phyloP scores from a whole-genome alignment of 202 grass and related monocot genomes.

The Eragrostis tef region DNA sequence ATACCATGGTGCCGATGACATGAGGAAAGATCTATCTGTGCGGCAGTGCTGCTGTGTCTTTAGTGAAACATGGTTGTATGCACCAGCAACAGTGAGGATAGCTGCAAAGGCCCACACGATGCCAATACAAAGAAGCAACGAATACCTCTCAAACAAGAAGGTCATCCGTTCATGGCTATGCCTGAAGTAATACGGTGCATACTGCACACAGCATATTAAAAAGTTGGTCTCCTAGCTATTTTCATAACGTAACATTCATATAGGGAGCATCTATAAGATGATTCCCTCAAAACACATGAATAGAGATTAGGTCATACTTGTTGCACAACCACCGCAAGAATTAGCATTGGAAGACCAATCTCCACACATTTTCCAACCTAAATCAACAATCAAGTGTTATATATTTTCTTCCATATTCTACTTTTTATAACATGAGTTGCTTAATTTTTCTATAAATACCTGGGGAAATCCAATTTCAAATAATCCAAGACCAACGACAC shows the following conservation, averaged over 20 bases:
- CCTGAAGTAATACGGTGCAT: conserved; percentile 63
- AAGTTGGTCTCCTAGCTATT: conserved; percentile 24
- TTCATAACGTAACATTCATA: conserved; percentile 32
- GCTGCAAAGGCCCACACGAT: conserved; percentile 93
- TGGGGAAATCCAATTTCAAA: conserved; percentile 91
- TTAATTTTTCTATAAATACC: conserved; percentile 51
- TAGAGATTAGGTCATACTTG: conserved; percentile 58
- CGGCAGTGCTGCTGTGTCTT: conserved; percentile 89
- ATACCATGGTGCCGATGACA: conserved; percentile 95
- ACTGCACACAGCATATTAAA: conserved; percentile 59
- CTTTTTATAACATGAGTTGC: conserved; percentile 5
- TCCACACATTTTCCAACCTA: conserved; percentile 99
- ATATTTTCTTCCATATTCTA: conserved; percentile 28
- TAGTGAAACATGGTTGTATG: conserved; percentile 79
- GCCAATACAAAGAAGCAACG: conserved; percentile 76
- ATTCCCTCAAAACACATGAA: conserved; percentile 23
- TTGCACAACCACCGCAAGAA: conserved; percentile 74
- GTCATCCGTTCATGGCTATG: conserved; percentile 49
- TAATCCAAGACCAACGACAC: conserved; percentile 87
- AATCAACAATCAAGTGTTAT: conserved; percentile 43
- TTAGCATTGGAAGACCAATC: conserved; percentile 90
- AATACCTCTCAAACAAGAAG: conserved; percentile 82
- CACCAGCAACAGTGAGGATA: conserved; percentile 91
- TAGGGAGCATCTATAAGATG: neutral
- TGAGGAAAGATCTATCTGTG: conserved; percentile 74